Conservation (phyloP, 129 eudicot genomes). For the Escallonia herrerae region DNA sequence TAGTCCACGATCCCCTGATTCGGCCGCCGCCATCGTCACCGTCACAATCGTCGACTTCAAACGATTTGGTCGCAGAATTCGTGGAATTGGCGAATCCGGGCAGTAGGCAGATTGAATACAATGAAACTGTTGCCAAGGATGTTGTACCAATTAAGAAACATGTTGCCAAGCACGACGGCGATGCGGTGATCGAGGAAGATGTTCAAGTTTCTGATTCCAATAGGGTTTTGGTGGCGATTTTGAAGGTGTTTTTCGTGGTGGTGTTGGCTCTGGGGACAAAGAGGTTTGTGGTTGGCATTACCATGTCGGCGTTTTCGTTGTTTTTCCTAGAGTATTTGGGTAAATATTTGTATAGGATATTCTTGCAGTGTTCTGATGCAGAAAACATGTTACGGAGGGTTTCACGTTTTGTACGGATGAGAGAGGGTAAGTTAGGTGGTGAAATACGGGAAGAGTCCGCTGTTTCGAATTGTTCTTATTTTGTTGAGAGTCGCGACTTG, state of each 20-base stretch:
- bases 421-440: neutral
- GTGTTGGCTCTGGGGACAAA: constrained; percentile 51
- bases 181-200: constrained; percentile 5
- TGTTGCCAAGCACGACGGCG: neutral
- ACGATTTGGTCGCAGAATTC: neutral
- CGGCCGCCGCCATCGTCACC: neutral
- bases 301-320: constrained; percentile 49
- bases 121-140: neutral
- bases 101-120: neutral
- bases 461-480: neutral
- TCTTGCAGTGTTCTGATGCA: constrained; percentile 8
- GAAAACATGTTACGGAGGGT: neutral
- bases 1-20: neutral
- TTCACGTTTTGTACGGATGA: constrained; percentile 1
- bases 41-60: neutral
- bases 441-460: neutral
- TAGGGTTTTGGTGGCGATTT: constrained; percentile 16
- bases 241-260: constrained; percentile 42
- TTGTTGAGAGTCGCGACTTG: neutral
- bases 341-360: constrained; percentile 12
- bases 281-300: constrained; percentile 48
- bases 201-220: constrained; percentile 21
- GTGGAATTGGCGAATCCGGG: no score
- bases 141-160: no score
- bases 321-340: constrained; percentile 41